These are phyloP conservation scores for Tetraselmis chui DNA, from an alignment of 139 green algal genomes.

Conservation along the genomic window DNA sequence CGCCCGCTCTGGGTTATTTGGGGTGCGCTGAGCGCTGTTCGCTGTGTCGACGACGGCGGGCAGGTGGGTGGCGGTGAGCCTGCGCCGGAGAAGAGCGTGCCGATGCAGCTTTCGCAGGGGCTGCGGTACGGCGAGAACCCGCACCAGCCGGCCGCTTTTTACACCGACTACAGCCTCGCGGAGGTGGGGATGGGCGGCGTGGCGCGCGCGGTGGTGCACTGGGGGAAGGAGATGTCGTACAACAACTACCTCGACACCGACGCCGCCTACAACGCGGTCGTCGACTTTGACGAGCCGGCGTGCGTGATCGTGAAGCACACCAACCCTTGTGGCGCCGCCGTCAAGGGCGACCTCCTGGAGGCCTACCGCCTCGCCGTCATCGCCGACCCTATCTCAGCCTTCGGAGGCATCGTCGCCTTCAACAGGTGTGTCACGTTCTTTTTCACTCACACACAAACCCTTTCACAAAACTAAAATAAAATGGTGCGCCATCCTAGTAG, in stretches of 20 bases:
- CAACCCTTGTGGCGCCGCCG: constrained; percentile 94
- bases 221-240: constrained; percentile 99
- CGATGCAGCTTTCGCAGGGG: constrained; percentile 62
- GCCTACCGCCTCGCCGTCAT: constrained; percentile 88
- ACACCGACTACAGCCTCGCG: constrained; percentile 79
- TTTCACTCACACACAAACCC: too few relatives aligned
- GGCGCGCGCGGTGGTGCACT: constrained; percentile 78
- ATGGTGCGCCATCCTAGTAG: too few relatives aligned
- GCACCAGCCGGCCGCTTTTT: constrained; percentile 95
- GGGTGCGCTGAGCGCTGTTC: too few relatives aligned
- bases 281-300: constrained; percentile 69
- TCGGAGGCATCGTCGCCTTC: constrained; percentile 99
- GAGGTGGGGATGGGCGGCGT: constrained; percentile 76
- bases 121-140: constrained; percentile 96
- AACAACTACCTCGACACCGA: constrained; percentile 99
- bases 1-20: too few relatives aligned
- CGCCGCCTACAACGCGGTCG: constrained; percentile 57
- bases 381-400: constrained; percentile 91
- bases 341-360: constrained; percentile 70
- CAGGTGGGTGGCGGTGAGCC: constrained; percentile 20
- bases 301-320: constrained; percentile 99
- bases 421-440: constrained; percentile 60
- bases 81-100: constrained; percentile 67
- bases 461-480: too few relatives aligned
- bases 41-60: background rate